phyloP scores from a whole-genome alignment of 2,329 filamentous ascomycete species.

The Epichloe festucae region DNA sequence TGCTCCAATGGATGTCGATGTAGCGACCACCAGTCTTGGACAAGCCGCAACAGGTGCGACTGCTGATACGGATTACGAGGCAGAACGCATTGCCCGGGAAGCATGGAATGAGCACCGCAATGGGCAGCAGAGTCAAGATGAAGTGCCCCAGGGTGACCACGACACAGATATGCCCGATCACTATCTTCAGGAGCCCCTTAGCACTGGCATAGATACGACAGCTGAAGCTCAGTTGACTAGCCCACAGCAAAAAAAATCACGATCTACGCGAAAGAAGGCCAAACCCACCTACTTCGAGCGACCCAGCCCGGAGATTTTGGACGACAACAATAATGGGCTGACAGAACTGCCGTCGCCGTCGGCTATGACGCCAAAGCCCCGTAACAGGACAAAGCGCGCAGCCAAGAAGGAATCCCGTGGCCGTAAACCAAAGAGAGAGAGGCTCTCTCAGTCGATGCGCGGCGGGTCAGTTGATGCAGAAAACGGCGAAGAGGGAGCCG shows the following conservation, averaged over 20 bases:
- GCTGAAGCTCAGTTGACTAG: constrained; percentile 3
- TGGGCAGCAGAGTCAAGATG: constrained; percentile 11
- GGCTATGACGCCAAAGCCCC: constrained; percentile 18
- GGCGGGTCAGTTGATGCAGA: constrained; percentile 10
- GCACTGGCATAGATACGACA: constrained; percentile 1
- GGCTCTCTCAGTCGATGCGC: constrained; percentile 12
- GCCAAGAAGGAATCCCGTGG: constrained; percentile 13
- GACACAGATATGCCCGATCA: constrained; percentile 3
- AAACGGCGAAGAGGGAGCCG: constrained; percentile 7
- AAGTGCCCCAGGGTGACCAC: constrained; percentile 3
- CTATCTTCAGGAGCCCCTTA: constrained; percentile 4
- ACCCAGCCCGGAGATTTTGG: constrained; percentile 9
- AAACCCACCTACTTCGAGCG: constrained; percentile 34
- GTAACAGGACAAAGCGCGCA: constrained; percentile 17
- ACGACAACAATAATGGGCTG: constrained; percentile 8
- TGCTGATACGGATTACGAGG: constrained; percentile 11
- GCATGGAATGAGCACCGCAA: constrained; percentile 23
- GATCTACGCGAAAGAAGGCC: constrained; percentile 31
- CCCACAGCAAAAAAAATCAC: constrained; percentile 13
- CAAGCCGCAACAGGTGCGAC: neutral
- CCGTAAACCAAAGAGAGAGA: constrained; percentile 8
- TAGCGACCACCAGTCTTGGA: neutral
- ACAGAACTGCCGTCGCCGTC: constrained; percentile 21
- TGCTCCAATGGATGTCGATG: constrained; percentile 15
- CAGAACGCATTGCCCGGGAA: constrained; percentile 20